phyloP scores from a whole-genome alignment of 2,329 filamentous ascomycete genomes.

The Epichloe gansuensis region DNA sequence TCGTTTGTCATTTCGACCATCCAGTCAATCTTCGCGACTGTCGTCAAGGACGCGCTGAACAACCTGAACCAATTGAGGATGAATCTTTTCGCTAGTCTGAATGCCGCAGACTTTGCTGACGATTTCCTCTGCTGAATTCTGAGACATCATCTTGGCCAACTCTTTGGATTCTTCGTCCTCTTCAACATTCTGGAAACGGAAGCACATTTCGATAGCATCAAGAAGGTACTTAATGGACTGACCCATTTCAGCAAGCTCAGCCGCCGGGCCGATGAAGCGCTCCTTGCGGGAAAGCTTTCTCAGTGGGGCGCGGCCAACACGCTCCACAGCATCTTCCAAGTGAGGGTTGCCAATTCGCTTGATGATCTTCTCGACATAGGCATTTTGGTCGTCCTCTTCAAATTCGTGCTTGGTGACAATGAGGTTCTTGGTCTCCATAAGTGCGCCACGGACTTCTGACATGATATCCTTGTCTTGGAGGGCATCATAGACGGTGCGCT shows the following conservation, averaged over 20 bases:
- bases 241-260: conserved; percentile 73
- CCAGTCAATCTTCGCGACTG: conserved; percentile 31
- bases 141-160: conserved; percentile 74
- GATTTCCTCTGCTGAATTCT: conserved; percentile 59
- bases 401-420: conserved; percentile 85
- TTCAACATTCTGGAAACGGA: conserved; percentile 90
- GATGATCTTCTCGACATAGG: conserved; percentile 88
- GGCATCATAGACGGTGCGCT: conserved; percentile 81
- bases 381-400: conserved; percentile 58
- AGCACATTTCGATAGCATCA: conserved; percentile 76
- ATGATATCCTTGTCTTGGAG: conserved; percentile 72
- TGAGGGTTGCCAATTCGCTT: conserved; percentile 86
- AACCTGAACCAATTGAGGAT: conserved; percentile 58
- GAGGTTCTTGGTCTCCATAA: conserved; percentile 75
- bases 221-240: conserved; percentile 63
- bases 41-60: conserved; percentile 77
- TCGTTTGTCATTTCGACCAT: neutral
- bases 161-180: conserved; percentile 82
- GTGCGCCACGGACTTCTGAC: conserved; percentile 63
- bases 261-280: conserved; percentile 86
- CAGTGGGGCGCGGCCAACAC: conserved; percentile 86
- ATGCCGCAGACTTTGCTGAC: conserved; percentile 75
- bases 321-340: conserved; percentile 84
- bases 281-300: conserved; percentile 92
- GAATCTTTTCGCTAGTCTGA: conserved; percentile 64